Evolutionary conservation across 495 filamentous ascomycete species (phyloP).

Genomic region (Trichocladium uniseriatum): DNA sequence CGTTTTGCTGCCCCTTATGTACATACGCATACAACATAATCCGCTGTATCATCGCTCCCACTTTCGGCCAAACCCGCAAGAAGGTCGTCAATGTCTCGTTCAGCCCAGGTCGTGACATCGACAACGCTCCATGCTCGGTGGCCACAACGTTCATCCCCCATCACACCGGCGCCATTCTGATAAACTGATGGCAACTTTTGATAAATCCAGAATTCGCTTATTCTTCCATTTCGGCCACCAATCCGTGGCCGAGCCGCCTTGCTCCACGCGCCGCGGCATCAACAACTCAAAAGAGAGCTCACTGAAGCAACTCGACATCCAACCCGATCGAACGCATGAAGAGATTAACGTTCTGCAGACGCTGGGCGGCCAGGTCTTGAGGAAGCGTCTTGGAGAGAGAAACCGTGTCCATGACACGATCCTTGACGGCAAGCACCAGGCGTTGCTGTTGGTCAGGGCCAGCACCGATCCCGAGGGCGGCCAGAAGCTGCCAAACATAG

Average conservation of each 20-base stretch:
- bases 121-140: not conserved
- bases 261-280: not conserved
- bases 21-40: conserved; percentile 7
- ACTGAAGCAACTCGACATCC: conserved; percentile 89
- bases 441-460: conserved; percentile 88
- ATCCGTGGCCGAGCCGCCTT: not conserved
- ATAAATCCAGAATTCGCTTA: conserved; percentile 5
- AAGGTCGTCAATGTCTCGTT: no score
- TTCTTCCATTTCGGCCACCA: not conserved
- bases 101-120: no score
- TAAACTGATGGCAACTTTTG: conserved; percentile 1
- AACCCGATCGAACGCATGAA: conserved; percentile 98
- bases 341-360: conserved; percentile 85
- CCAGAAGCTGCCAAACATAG: conserved; percentile 97
- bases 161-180: not conserved
- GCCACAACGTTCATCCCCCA: not conserved
- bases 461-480: conserved; percentile 84
- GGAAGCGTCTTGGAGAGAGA: conserved; percentile 79
- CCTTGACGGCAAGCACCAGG: conserved; percentile 91
- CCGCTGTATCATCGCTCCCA: not conserved
- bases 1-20: not conserved
- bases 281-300: conserved; percentile 12
- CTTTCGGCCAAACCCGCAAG: no score
- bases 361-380: conserved; percentile 66
- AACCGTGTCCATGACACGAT: conserved; percentile 95